Conservation (phyloP, 345 rosid species). For the Salix exigua region DNA sequence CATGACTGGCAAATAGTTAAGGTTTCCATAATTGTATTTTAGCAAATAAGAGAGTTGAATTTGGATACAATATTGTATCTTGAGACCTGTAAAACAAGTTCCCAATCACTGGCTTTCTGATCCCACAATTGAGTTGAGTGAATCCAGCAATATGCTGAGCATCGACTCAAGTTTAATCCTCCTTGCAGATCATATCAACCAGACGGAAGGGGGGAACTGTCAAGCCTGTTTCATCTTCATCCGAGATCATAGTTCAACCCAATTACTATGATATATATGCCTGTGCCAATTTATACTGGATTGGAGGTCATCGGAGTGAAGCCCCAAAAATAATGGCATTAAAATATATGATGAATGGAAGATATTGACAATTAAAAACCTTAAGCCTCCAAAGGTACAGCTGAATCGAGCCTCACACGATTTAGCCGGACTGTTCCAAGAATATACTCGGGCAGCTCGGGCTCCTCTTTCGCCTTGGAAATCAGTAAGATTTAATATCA, state of each 20-base stretch:
- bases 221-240: background rate
- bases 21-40: background rate
- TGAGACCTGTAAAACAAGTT: too few species aligned
- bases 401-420: conserved; percentile 69
- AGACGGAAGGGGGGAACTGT: background rate
- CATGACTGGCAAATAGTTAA: background rate
- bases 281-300: background rate
- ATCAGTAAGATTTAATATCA: background rate
- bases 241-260: background rate
- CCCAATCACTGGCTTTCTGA: background rate
- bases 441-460: conserved; percentile 84
- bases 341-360: background rate
- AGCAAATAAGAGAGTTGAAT: background rate
- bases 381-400: conserved; percentile 55
- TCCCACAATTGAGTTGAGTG: background rate
- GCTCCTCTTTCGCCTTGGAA: conserved; percentile 77
- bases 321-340: background rate
- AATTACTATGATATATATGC: background rate
- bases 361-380: background rate
- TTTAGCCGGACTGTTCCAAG: conserved; percentile 88
- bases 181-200: background rate
- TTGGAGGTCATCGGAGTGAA: background rate
- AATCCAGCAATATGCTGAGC: background rate
- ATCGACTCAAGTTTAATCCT: background rate
- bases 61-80: background rate